Conservation (phyloP, 768 basidiomycete species). For the Coprinopsis sp. region DNA sequence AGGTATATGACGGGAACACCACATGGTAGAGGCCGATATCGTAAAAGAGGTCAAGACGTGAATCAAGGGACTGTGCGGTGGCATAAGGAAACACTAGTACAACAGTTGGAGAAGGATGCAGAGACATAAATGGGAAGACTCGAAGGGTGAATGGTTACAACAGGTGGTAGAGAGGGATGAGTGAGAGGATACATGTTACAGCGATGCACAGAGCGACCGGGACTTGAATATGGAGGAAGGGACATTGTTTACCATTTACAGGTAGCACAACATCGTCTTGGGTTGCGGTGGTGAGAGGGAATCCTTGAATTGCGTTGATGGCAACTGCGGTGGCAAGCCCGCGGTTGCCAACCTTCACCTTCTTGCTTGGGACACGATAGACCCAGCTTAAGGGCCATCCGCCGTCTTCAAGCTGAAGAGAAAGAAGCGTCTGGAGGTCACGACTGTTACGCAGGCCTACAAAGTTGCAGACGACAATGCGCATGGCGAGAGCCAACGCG, state of each 20-base stretch:
- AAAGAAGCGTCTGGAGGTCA: constrained; percentile 41
- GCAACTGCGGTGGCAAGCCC: constrained; percentile 53
- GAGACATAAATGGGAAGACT: no score
- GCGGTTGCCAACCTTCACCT: constrained; percentile 47
- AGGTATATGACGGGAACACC: no score
- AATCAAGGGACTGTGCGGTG: no score
- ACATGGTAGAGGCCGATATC: no score
- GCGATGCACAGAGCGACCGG: neutral
- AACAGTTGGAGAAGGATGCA: no score
- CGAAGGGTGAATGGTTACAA: neutral
- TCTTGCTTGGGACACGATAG: constrained; percentile 48
- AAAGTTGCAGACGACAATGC: constrained; percentile 40
- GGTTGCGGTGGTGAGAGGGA: neutral
- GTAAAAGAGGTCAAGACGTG: no score
- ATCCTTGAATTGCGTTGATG: constrained; percentile 41
- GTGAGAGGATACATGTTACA: neutral
- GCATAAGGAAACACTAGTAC: no score
- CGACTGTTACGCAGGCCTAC: constrained; percentile 38
- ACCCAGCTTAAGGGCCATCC: constrained; percentile 54
- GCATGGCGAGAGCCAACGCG: constrained; percentile 54
- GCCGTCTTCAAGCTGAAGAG: constrained; percentile 50
- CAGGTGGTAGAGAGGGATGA: neutral
- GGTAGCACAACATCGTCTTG: neutral
- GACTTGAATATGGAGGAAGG: neutral
- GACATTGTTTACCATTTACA: neutral